Evolutionary conservation across 2,329 filamentous ascomycete species (phyloP), one percentile per base, ranked within the genome.

Genomic region (Tolypocladium endophyticum): DNA sequence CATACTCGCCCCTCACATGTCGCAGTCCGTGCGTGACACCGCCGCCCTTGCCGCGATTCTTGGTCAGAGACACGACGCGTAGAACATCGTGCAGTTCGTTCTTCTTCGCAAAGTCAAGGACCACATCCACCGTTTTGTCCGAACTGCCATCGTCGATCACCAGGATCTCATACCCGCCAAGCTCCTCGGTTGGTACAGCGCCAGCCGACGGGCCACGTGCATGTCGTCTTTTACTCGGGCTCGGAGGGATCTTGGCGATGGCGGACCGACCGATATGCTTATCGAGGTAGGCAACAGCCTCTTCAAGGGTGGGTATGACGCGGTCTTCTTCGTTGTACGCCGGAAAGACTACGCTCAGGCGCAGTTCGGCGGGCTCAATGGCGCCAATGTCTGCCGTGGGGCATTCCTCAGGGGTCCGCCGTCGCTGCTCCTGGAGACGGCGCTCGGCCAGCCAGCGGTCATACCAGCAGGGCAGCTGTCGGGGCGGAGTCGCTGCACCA

Each of bases 11-110:
- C 54, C 94, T 82, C 6, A 90, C 92, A 76, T 99, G 94, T 43
- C 94, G 83, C 80, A 99, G 88, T 11, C 94, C 94, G 73, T 99
- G 94, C 3, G 91, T 96, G 45, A 97, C 94, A 9, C 91, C 90
- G 28, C 94, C 94, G 58, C 94, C 94, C 75, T 99, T 99, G 62
- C 94, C 94, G 62, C 94, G 83, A 73, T 99, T 99, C 73, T 85
- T 78, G 63, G 86, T 84, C 58, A 99, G 77, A 8, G 81, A 85
- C 56, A 97, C 84, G 18, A 99, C 85, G 14, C 94, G 83, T 61
- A 99, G 82, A 53, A 90, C 82, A 60, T 93, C 91, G 64, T 93
- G 86, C 28, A 90, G 81, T 30, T 84, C 84, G 64, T 91, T 84
- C 58, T 86, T 82, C 56, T 81, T 81, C n/a, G 90, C 86, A 73